Evolutionary conservation across 192 early-diverging fungal genomes (phyloP), one percentile per base, ranked within the genome.

Genomic region (Phlyctochytrium planicorne): DNA sequence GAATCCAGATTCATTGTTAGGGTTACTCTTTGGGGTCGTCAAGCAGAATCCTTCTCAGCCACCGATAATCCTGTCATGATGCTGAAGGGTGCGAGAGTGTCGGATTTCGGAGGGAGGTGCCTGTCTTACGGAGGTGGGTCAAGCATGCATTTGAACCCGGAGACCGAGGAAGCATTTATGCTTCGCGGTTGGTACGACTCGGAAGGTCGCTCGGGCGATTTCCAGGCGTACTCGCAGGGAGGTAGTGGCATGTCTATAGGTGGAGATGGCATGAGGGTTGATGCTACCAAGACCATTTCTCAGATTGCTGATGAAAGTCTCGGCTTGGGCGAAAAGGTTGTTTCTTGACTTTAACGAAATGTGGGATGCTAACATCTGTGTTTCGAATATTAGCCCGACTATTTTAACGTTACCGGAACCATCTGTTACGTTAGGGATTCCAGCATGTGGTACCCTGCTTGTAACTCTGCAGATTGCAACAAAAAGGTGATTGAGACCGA

Each of bases 11-110:
- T 82, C 53, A 77, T 82, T 37, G 88, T 94, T 29, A 84, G 88
- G 1, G 36, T 90, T 24, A 96, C 96, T 20, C 78, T 98, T 34
- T 99, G 95, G 94, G 95, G 91, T 59, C 32, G 75, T n/a, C 80
- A 88, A 24, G 95, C 96, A 2, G 84, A 91, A 66, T 78, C 66
- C 0, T 95, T 91, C 65, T 69, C 77, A 10, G 67, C 70, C 25
- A 60, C 59, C 0, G 71, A 77, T 29, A 56, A 70, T 35, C 78
- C 91, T 16, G 83, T 99, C 2, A 66, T 97, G 63, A 91, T 90
- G 3, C 81, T 91, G 55, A 97, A 97, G 78, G 91, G 91, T 4
- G 83, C 79, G n/a, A 86, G 88, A 52, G 88, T 99, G 64, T 82
- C 84, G 62, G 96, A 99, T 63, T 99, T 88, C 83, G 87, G 88